Conservation (phyloP, 495 filamentous ascomycete species). For the Hyaloscypha hepaticicola region DNA sequence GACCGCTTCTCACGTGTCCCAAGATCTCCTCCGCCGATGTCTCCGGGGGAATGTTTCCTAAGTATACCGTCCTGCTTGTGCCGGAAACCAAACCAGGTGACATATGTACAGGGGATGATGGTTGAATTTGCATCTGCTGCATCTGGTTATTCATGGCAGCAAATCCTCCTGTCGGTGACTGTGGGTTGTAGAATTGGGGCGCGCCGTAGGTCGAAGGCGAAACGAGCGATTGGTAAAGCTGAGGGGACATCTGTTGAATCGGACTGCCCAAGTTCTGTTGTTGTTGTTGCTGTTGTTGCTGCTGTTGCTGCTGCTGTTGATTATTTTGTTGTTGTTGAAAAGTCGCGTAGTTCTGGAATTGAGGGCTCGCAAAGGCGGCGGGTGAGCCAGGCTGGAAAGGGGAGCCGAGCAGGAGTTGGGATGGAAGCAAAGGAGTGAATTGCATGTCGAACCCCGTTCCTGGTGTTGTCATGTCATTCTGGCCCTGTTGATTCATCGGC, state of each 20-base stretch:
- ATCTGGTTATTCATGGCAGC: constrained; percentile 60
- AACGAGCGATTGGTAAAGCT: constrained; percentile 74
- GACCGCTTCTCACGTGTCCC: constrained; percentile 93
- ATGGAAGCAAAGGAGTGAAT: constrained; percentile 92
- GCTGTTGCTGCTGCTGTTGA: constrained; percentile 55
- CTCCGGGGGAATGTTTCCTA: constrained; percentile 97
- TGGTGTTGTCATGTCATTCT: constrained; percentile 78
- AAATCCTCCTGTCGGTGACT: constrained; percentile 81
- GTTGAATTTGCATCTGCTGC: constrained; percentile 48
- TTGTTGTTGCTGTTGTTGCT: constrained; percentile 37
- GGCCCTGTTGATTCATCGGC: constrained; percentile 45
- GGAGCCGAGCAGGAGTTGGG: constrained; percentile 90
- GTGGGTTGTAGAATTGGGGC: constrained; percentile 73
- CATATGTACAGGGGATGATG: constrained; percentile 69
- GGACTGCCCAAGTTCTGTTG: constrained; percentile 52
- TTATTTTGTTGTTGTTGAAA: constrained; percentile 70
- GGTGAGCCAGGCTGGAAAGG: constrained; percentile 96
- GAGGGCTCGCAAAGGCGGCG: constrained; percentile 82
- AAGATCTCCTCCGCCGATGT: constrained; percentile 98
- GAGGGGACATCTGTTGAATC: constrained; percentile 61
- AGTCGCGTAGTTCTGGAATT: constrained; percentile 79
- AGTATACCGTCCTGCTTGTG: constrained; percentile 93
- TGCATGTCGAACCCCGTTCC: constrained; percentile 95
- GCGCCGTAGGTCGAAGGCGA: constrained; percentile 72
- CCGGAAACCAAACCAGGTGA: constrained; percentile 78